phyloP scores from a whole-genome alignment of 768 basidiomycete species.

The Lentinula lateritia region DNA sequence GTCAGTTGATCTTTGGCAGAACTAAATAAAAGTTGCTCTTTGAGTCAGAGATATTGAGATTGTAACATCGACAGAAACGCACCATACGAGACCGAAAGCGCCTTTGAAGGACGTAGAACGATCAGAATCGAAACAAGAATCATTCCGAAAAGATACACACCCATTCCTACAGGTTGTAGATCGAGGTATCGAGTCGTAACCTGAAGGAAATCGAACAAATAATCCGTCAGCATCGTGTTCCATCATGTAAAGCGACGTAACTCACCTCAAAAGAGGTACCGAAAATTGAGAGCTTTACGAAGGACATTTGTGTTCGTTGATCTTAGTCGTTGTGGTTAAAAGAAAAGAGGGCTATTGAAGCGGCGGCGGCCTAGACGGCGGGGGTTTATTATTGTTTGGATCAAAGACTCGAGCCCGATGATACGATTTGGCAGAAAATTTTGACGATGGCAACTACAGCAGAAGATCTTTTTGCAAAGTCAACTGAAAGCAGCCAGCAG shows the following conservation, averaged over 20 bases:
- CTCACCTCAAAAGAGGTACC: slow-evolving; percentile 94
- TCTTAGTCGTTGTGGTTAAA: slow-evolving; percentile 8
- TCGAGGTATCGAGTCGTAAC: slow-evolving; percentile 99
- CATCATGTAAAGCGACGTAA: slow-evolving; percentile 9
- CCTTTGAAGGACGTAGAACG: slow-evolving; percentile 36
- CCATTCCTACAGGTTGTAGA: slow-evolving; percentile 99
- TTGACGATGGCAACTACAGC: background rate
- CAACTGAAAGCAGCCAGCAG: background rate
- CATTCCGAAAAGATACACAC: slow-evolving; percentile 38
- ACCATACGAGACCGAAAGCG: slow-evolving; percentile 99
- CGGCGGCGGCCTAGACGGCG: background rate
- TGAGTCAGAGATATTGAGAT: background rate
- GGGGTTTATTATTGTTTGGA: slow-evolving; percentile 6
- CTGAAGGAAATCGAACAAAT: no score
- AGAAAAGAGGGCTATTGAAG: slow-evolving; percentile 7
- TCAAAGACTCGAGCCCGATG: slow-evolving; percentile 1
- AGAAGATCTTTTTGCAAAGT: background rate
- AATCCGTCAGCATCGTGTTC: background rate
- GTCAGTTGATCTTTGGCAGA: slow-evolving; percentile 95
- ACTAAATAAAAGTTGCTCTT: slow-evolving; percentile 31
- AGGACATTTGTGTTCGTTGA: slow-evolving; percentile 57
- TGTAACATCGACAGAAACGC: slow-evolving; percentile 16
- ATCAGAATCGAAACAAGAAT: slow-evolving; percentile 14
- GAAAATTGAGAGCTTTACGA: slow-evolving; percentile 98
- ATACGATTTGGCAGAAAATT: background rate